A percentile compares a stretch with the other conserved stretches of the same genome.
Evolutionary conservation across 192 early-diverging fungal genomes (phyloP).

Genomic region (Coemansia sp.): DNA sequence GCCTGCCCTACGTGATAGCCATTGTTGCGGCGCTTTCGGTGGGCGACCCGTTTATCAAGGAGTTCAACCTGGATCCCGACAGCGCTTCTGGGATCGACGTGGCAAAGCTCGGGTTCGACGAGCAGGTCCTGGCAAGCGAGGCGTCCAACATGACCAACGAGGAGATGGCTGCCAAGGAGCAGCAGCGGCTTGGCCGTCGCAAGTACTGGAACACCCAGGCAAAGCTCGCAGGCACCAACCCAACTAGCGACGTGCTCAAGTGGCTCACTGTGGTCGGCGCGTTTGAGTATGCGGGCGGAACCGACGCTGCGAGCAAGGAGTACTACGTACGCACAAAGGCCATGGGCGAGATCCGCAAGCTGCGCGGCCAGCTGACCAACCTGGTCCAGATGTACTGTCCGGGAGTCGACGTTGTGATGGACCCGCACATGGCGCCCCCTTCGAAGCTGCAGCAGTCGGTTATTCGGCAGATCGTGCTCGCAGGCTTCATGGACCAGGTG

Average conservation of each 20-base stretch:
- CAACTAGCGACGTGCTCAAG: conserved; percentile 82
- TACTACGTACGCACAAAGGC: conserved; percentile 87
- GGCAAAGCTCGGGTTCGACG: conserved; percentile 33
- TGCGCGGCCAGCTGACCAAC: conserved; percentile 71
- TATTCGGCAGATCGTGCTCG: conserved; percentile 82
- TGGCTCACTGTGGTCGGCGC: conserved; percentile 87
- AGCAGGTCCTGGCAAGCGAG: conserved; percentile 52
- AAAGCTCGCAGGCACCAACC: conserved; percentile 56
- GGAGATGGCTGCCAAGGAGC: conserved; percentile 60
- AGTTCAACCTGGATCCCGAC: conserved; percentile 61
- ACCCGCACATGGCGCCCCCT: conserved; percentile 67
- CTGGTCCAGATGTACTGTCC: conserved; percentile 66
- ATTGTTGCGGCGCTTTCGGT: conserved; percentile 90
- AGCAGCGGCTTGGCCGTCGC: conserved; percentile 55
- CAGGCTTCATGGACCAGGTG: conserved; percentile 91
- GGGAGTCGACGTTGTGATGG: conserved; percentile 56
- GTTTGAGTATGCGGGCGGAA: conserved; percentile 68
- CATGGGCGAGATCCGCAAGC: conserved; percentile 75
- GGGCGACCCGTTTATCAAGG: conserved; percentile 88
- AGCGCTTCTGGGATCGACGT: conserved; percentile 49
- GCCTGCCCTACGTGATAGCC: conserved; percentile 84
- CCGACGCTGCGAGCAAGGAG: conserved; percentile 67
- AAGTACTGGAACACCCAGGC: conserved; percentile 73
- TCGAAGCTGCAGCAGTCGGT: conserved; percentile 64
- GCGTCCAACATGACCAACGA: conserved; percentile 59